A percentile compares a stretch with the other conserved stretches of the same genome.
These are phyloP conservation scores for Clohesyomyces aquaticus DNA, from an alignment of 495 filamentous ascomycete species.

Conservation along the genomic window DNA sequence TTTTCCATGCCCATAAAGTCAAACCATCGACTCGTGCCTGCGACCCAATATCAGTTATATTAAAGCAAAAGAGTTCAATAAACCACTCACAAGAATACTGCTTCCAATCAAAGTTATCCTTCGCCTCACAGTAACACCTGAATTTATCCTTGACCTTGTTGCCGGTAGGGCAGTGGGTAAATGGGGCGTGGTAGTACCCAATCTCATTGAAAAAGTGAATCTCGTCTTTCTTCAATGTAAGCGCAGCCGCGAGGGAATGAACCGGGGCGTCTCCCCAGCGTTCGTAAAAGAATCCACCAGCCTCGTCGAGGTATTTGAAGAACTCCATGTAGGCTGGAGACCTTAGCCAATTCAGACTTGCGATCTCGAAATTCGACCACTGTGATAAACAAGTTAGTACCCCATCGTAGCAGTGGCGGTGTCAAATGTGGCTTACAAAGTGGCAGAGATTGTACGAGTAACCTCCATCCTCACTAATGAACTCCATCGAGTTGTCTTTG, in stretches of 20 bases:
- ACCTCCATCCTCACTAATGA: constrained; percentile 61
- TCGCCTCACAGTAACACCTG: too few species aligned
- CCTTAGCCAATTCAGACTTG: constrained; percentile 87
- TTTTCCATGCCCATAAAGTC: too few species aligned
- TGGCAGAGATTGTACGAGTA: constrained; percentile 99
- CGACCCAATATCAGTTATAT: too few species aligned
- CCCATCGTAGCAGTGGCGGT: too few species aligned
- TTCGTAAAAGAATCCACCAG: constrained; percentile 97
- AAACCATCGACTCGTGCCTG: too few species aligned
- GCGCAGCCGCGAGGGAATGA: background rate
- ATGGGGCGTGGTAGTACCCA: background rate
- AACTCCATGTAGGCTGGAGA: constrained; percentile 94
- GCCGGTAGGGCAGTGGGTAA: too few species aligned
- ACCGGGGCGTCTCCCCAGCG: constrained; percentile 45
- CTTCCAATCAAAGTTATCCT: too few species aligned
- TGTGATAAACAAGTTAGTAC: too few species aligned
- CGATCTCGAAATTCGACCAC: constrained; percentile 99
- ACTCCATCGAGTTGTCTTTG: background rate
- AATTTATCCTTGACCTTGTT: too few species aligned
- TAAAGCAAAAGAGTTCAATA: too few species aligned
- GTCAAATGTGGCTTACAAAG: too few species aligned
- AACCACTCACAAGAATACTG: too few species aligned
- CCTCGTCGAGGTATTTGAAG: constrained; percentile 96
- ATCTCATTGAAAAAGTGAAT: background rate
- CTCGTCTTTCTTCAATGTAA: background rate